Percentiles rank a stretch among this genome's conserved stretches.
Conservation (phyloP, 805 yeast species). For the Yamadazyma laniorum region DNA sequence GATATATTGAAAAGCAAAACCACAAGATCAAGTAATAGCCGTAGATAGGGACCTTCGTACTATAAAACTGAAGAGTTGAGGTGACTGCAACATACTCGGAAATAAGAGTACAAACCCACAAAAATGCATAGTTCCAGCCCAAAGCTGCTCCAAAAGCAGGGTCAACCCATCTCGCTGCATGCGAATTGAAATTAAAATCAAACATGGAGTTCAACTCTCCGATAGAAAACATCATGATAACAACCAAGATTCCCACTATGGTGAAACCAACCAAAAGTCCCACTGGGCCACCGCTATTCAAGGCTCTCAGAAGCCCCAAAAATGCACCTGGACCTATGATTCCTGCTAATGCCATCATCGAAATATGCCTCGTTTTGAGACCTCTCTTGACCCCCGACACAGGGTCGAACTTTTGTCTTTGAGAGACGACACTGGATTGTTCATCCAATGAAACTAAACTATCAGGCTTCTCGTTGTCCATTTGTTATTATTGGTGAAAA, state of each 20-base stretch:
- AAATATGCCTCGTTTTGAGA: constrained; percentile 20
- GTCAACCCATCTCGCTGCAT: constrained; percentile 40
- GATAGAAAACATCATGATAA: constrained; percentile 40
- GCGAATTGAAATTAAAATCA: constrained; percentile 44
- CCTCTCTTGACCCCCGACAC: constrained; percentile 47
- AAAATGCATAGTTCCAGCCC: constrained; percentile 43
- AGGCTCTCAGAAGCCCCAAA: constrained; percentile 50
- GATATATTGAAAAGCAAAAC: constrained; percentile 32
- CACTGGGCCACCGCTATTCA: constrained; percentile 43
- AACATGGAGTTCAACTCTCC: constrained; percentile 38
- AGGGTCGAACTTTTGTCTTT: constrained; percentile 18
- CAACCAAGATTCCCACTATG: constrained; percentile 44
- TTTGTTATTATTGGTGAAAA: too few relatives aligned
- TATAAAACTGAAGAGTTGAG: constrained; percentile 45
- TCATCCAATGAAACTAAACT: neutral
- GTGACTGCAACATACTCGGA: constrained; percentile 47
- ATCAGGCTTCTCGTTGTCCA: constrained; percentile 4
- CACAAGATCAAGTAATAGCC: constrained; percentile 45
- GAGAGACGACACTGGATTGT: neutral
- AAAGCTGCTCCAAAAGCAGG: constrained; percentile 38
- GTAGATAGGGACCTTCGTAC: constrained; percentile 39
- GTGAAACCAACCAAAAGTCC: constrained; percentile 50
- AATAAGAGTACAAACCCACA: constrained; percentile 38
- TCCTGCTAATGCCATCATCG: constrained; percentile 25
- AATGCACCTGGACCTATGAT: constrained; percentile 53